Base-by-base conservation (phyloP, 2,329 filamentous ascomycete genomes). In the Aspergillus sp. region DNA sequence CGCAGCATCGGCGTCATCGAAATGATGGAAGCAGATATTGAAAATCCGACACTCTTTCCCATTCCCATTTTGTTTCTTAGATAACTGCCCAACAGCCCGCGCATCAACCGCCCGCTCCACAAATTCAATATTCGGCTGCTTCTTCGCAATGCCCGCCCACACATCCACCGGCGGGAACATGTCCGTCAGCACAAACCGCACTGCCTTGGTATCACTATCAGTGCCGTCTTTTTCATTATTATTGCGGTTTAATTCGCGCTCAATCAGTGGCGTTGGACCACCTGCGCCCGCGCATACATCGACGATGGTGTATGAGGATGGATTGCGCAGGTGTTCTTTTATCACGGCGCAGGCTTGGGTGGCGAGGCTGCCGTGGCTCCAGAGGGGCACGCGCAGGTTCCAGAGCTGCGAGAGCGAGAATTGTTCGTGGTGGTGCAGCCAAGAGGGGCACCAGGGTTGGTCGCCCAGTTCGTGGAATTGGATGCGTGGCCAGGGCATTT, bases 251-350 rank as follows among this genome's bases (percentile, higher is more conserved):
- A 90, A 69, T 42, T 81, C 75, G 11, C 75, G 77, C 71, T 89
- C 87, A 51, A 90, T 85, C 40, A 76, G 77, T 0, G 86, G 87
- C 2, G 86, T 90, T 0, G 88, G 88, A 0, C 89, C 89, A 41
- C 89, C 89, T 13, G 83, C 86, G 51, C 89, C 89, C 2, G 89
- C 87, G 71, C 89, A 91, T 73, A 91, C 90, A 75, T 93, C 89
- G 60, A 92, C 82, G 64, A 89, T 86, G 17, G 82, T 85, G 71
- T 88, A 86, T 2, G 77, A 72, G 17, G 78, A 74, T 1, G 84
- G 75, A 24, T 76, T 68, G 5, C 68, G 59, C 37, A 79, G 78
- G 13, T 88, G 40, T 11, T 62, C 58, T 8, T 55, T 42, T 37
- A 68, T 50, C 13, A 67, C 52, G 6, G 48, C 56, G 22, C 58